Evolutionary conservation across 257 asterid species (phyloP).

Genomic region (Coffea eugenioides): DNA sequence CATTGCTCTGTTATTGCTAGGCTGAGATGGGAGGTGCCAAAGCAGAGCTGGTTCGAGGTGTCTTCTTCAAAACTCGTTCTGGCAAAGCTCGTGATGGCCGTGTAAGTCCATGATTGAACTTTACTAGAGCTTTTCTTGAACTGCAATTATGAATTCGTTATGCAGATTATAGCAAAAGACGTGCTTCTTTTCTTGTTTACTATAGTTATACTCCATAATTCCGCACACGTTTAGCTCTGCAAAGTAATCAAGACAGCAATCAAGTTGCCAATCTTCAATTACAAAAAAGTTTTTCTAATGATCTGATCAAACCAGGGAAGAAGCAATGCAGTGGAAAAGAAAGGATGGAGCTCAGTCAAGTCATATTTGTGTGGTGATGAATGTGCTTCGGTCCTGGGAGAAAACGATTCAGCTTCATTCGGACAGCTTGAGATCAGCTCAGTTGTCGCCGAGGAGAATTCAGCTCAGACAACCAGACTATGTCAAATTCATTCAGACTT

Average conservation of each 20-base stretch:
- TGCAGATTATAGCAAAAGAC: background rate
- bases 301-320: conserved; percentile 26
- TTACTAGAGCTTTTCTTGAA: background rate
- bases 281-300: background rate
- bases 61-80: conserved; percentile 48
- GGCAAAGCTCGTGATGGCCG: conserved; percentile 14
- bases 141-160: background rate
- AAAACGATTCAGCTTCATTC: conserved; percentile 31
- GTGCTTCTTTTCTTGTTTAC: background rate
- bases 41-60: conserved; percentile 44
- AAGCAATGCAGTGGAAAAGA: conserved; percentile 36
- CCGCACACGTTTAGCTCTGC: background rate
- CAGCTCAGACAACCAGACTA: conserved; percentile 19
- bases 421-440: conserved; percentile 20
- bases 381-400: conserved; percentile 30
- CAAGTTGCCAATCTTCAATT: background rate
- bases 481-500: conserved; percentile 14
- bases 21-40: conserved; percentile 39
- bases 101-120: conserved; percentile 29
- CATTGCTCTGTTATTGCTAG: conserved; percentile 21
- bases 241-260: background rate
- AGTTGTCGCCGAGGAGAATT: conserved; percentile 18
- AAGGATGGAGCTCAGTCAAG: conserved; percentile 49
- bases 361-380: conserved; percentile 59
- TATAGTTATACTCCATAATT: background rate